A percentile compares a stretch with the other conserved stretches of the same genome.
Evolutionary conservation across 2,329 filamentous ascomycete genomes (phyloP).

Genomic region (Cadophora sp.): DNA sequence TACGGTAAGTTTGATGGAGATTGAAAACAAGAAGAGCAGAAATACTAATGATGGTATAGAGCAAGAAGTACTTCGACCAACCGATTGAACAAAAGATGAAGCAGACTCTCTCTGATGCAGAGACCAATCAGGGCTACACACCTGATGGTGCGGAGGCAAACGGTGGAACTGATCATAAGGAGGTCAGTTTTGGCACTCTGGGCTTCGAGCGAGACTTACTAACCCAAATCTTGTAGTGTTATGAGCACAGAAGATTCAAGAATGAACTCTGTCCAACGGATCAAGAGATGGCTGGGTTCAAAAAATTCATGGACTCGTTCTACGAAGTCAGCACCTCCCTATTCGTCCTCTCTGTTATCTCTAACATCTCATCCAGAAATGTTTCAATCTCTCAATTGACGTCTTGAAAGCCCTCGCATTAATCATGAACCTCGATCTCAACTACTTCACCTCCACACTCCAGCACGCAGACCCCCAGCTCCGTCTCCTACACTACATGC

Average conservation of each 20-base stretch:
- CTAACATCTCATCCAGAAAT: slow-evolving; percentile 16
- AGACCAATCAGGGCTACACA: slow-evolving; percentile 23
- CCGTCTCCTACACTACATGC: slow-evolving; percentile 33
- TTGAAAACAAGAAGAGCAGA: neutral
- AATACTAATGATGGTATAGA: slow-evolving; percentile 12
- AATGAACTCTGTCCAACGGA: slow-evolving; percentile 19
- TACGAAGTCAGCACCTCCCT: slow-evolving; percentile 3
- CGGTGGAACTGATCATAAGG: slow-evolving; percentile 20
- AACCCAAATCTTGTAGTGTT: neutral
- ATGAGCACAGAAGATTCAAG: slow-evolving; percentile 22
- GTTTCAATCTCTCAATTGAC: slow-evolving; percentile 17
- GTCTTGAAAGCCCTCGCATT: slow-evolving; percentile 19
- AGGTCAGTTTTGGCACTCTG: neutral
- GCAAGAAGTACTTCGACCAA: slow-evolving; percentile 20
- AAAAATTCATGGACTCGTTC: slow-evolving; percentile 18
- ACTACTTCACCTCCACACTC: slow-evolving; percentile 19
- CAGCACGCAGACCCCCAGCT: slow-evolving; percentile 24
- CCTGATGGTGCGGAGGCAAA: slow-evolving; percentile 23
- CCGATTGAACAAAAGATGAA: slow-evolving; percentile 19
- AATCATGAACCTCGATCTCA: slow-evolving; percentile 15
- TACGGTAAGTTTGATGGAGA: neutral
- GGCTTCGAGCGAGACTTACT: neutral
- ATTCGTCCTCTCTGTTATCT: neutral
- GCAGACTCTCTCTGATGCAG: slow-evolving; percentile 15
- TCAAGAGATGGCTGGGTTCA: slow-evolving; percentile 16